Base-by-base conservation (phyloP, 2,329 filamentous ascomycete species). In the Dendrostoma leiphaemia region DNA sequence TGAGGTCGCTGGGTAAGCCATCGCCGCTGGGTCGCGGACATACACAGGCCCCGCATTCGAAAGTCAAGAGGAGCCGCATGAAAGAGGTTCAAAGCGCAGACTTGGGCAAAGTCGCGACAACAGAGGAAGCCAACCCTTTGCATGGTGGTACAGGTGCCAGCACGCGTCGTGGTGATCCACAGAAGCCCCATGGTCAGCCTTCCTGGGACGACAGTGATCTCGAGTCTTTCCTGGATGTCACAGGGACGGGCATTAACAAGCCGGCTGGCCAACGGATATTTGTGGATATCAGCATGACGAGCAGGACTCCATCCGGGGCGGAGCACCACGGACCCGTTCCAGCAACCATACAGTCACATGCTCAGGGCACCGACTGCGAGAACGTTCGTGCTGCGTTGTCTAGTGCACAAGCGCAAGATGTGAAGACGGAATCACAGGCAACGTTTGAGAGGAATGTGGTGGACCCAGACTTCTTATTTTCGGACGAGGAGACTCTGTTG, bases 401-500 rank as follows among this genome's bases (percentile, higher is more conserved):
- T n/a, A n/a, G n/a, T n/a, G n/a, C n/a, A 37, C 6, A 6, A 15
- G 34, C 13, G 6, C 34, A 37, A 17, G 13, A 37, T 37, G 44
- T 15, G 19, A 17, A 28, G 12, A 32, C 28, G 10, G 15, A 2
- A 32, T 6, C 37, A 12, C 23, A 26, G 24, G 51, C 45, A 15
- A 23, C 8, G 5, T 48, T 51, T 24, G n/a, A 32, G 19, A 58
- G 59, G 23, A 64, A 64, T 41, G 28, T 23, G 10, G 29, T 65
- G 31, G 61, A 65, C 49, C 58, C 63, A 9, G 58, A 60, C 19
- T 66, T 67, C 50, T 61, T 56, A 12, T 72, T 72, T 52, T 73
- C 70, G 0, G 71, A 74, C 51, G 71, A 73, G 8, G 70, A 73
- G 15, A 61, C 65, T 26, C 57, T 61, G 3, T 31, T 65, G 23